Conservation (phyloP, 805 yeast species). For the Lipomyces spencermartinsiae region DNA sequence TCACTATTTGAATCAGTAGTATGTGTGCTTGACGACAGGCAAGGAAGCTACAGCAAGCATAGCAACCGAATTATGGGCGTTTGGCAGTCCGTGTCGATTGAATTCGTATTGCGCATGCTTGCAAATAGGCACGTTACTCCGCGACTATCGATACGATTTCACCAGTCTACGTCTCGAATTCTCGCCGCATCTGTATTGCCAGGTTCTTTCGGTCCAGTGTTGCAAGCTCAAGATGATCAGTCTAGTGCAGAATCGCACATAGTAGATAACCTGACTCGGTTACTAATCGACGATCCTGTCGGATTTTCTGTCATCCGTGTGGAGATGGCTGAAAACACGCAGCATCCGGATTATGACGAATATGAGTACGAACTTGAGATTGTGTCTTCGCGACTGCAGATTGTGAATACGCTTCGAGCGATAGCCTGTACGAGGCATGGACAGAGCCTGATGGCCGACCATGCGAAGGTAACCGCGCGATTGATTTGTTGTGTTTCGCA, state of each 20-base stretch:
- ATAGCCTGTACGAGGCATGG: slow-evolving; percentile 18
- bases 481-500: slow-evolving; percentile 17
- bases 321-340: neutral
- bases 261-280: neutral
- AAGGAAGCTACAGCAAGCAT: neutral
- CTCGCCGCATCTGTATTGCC: neutral
- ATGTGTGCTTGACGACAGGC: neutral
- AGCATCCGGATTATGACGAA: slow-evolving; percentile 9
- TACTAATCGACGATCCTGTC: neutral
- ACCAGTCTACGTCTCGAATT: neutral
- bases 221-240: slow-evolving; percentile 2
- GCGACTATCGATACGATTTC: slow-evolving; percentile 7
- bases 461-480: slow-evolving; percentile 12
- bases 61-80: slow-evolving; percentile 6
- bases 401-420: neutral
- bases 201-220: slow-evolving; percentile 7
- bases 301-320: neutral
- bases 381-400: neutral
- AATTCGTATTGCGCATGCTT: slow-evolving; percentile 18
- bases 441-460: neutral
- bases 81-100: slow-evolving; percentile 27
- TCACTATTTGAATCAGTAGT: neutral
- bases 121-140: slow-evolving; percentile 4
- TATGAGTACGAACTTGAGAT: slow-evolving; percentile 6
- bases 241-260: neutral